A percentile compares a stretch with the other conserved stretches of the same genome.
phyloP scores from a whole-genome alignment of 2,329 filamentous ascomycete species.

The Esteya vermicola region DNA sequence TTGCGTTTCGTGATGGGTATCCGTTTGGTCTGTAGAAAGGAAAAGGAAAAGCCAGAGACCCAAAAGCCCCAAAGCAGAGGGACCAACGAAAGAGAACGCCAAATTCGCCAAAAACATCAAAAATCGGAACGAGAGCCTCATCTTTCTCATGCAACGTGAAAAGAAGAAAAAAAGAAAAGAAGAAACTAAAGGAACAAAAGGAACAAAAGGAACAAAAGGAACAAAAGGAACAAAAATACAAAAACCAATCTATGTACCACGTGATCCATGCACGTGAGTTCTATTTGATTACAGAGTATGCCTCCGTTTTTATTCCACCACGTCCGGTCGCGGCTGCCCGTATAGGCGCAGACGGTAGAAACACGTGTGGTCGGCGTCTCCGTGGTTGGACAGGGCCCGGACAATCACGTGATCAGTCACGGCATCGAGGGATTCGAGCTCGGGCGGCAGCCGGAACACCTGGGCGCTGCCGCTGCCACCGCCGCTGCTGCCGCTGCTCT shows the following conservation, averaged over 20 bases:
- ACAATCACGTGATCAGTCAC: slow-evolving; percentile 38
- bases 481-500: slow-evolving; percentile 20
- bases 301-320: not conserved
- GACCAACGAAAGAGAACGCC: too few relatives aligned
- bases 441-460: slow-evolving; percentile 36
- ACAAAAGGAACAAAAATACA: not conserved
- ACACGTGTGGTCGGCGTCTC: slow-evolving; percentile 44
- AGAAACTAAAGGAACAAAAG: not conserved
- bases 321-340: slow-evolving; percentile 21
- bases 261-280: too few relatives aligned
- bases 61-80: too few relatives aligned
- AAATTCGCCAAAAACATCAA: too few relatives aligned
- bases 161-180: not conserved
- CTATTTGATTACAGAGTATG: too few relatives aligned
- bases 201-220: not conserved
- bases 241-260: not conserved
- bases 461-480: slow-evolving; percentile 24
- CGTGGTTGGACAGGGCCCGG: slow-evolving; percentile 43
- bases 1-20: too few relatives aligned
- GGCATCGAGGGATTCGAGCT: slow-evolving; percentile 31
- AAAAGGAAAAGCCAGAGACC: too few relatives aligned
- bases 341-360: slow-evolving; percentile 50
- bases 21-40: too few relatives aligned
- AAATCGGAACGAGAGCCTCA: too few relatives aligned
- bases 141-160: too few relatives aligned